phyloP scores from a whole-genome alignment of 257 asterid species.

The Solanum raphanifolium region DNA sequence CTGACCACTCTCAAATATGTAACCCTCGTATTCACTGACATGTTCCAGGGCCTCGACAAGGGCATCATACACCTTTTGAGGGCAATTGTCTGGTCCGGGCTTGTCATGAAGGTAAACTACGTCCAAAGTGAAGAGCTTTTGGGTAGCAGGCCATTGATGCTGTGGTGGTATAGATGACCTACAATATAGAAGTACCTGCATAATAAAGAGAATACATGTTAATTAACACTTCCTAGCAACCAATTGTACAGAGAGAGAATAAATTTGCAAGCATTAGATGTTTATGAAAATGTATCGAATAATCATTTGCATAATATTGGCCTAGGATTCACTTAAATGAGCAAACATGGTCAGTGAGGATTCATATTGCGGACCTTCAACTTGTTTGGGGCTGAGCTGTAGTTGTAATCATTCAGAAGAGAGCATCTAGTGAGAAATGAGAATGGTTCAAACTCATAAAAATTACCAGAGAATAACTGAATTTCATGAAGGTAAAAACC shows the following conservation, averaged over 20 bases:
- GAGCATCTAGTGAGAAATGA: neutral
- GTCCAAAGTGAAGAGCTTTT: slow-evolving; percentile 78
- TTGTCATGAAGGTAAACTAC: slow-evolving; percentile 90
- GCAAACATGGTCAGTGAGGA: neutral
- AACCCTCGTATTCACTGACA: slow-evolving; percentile 72
- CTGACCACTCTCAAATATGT: slow-evolving; percentile 83
- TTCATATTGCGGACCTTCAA: neutral
- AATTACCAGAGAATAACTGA: neutral
- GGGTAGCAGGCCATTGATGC: slow-evolving; percentile 48
- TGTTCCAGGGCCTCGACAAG: slow-evolving; percentile 87
- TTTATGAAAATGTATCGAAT: neutral
- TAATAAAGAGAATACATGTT: neutral
- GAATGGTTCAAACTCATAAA: neutral
- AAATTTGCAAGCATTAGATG: neutral
- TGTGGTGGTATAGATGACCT: slow-evolving; percentile 71
- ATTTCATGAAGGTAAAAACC: neutral
- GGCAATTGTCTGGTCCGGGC: slow-evolving; percentile 91
- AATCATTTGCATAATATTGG: neutral
- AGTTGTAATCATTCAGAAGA: neutral
- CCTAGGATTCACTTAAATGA: neutral
- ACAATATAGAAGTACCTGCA: slow-evolving; percentile 73
- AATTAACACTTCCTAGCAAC: neutral
- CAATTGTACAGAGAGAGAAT: neutral
- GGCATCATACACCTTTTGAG: slow-evolving; percentile 76
- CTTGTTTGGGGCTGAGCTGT: neutral